phyloP scores from a whole-genome alignment of 1,284 basidiomycete genomes.

The Naganishia sp. region DNA sequence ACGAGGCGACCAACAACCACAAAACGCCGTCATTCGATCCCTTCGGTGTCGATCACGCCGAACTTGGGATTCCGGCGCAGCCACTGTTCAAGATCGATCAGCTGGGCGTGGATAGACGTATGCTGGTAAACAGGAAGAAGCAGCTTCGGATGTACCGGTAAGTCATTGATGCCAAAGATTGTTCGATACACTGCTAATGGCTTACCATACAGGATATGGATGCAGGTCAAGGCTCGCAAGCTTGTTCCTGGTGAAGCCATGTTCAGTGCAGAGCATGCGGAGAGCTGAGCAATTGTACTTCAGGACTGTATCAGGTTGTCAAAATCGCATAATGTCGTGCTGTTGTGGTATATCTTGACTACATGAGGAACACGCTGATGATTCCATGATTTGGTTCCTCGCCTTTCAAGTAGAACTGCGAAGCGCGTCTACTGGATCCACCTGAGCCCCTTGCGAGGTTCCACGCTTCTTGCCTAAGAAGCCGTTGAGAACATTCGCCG shows the following conservation, averaged over 20 bases:
- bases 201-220: conserved; percentile 63
- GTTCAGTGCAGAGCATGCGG: not conserved
- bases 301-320: too few species aligned
- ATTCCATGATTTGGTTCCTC: too few species aligned
- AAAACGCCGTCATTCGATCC: conserved; percentile 18
- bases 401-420: conserved; percentile 6
- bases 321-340: too few species aligned
- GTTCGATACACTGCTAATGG: not conserved
- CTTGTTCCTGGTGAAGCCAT: conserved; percentile 28
- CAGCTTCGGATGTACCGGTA: conserved; percentile 88
- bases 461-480: conserved; percentile 19
- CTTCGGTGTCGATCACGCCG: conserved; percentile 21
- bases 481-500: conserved; percentile 17
- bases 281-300: not conserved
- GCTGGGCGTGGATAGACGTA: conserved; percentile 81
- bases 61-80: conserved; percentile 36
- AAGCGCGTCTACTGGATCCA: conserved; percentile 13
- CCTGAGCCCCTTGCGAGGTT: conserved; percentile 5
- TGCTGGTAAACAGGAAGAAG: conserved; percentile 86
- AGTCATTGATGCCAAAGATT: not conserved
- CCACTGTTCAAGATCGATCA: conserved; percentile 69
- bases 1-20: not conserved
- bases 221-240: conserved; percentile 83
- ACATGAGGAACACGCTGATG: too few species aligned
- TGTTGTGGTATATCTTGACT: too few species aligned